These are phyloP conservation scores for Conoideocrella luteorostrata DNA, from an alignment of 2,329 filamentous ascomycete genomes.

Conservation along the genomic window DNA sequence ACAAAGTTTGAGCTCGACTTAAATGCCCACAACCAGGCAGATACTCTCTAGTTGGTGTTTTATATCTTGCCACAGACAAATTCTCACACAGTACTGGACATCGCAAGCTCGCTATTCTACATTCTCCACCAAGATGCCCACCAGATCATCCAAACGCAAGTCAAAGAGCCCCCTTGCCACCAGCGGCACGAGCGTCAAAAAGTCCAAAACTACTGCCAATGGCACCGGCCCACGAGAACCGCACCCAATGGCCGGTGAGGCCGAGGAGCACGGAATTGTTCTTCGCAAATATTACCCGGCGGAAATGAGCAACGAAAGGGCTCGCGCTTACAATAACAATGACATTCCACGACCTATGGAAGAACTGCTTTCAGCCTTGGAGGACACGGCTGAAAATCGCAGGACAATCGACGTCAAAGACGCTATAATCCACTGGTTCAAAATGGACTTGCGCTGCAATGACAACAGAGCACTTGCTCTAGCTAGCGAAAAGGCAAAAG, in stretches of 20 bases:
- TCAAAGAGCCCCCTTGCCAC: conserved; percentile 13
- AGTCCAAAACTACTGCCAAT: conserved; percentile 23
- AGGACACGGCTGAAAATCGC: conserved; percentile 51
- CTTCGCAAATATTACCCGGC: conserved; percentile 73
- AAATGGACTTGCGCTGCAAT: conserved; percentile 64
- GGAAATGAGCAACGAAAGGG: conserved; percentile 79
- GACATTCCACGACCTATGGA: conserved; percentile 69
- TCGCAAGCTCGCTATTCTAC: background rate
- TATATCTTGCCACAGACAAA: background rate
- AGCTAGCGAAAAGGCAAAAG: conserved; percentile 59
- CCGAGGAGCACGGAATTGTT: conserved; percentile 55
- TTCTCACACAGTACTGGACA: background rate
- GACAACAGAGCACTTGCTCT: conserved; percentile 69
- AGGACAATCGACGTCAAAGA: conserved; percentile 45
- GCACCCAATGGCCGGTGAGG: conserved; percentile 38
- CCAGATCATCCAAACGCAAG: conserved; percentile 23
- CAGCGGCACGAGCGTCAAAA: conserved; percentile 24
- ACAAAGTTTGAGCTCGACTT: background rate
- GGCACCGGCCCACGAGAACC: conserved; percentile 35
- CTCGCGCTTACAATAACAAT: conserved; percentile 64
- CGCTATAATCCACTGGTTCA: conserved; percentile 85
- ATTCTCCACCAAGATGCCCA: conserved; percentile 21
- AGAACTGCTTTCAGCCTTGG: conserved; percentile 52
- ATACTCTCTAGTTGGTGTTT: background rate
- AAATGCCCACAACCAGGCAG: background rate